phyloP scores from a whole-genome alignment of 345 rosid genomes.

The Iberis pinnata region DNA sequence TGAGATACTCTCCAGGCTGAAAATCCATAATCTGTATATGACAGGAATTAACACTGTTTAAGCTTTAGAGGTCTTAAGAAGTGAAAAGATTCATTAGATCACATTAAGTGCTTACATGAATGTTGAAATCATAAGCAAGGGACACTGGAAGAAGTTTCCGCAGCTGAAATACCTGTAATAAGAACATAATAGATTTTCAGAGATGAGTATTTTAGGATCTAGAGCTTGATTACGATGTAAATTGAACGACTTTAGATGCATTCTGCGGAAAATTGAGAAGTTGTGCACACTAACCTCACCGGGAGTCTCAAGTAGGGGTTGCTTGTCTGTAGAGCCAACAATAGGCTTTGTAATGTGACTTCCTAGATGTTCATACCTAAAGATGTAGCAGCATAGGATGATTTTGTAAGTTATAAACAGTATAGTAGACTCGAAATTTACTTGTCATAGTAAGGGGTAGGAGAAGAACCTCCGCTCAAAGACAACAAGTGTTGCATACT shows the following conservation, averaged over 20 bases:
- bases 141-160: conserved; percentile 78
- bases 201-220: neutral
- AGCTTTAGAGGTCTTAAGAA: conserved; percentile 12
- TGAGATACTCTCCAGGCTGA: conserved; percentile 87
- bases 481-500: conserved; percentile 59
- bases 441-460: neutral
- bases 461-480: conserved; percentile 58
- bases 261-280: conserved; percentile 4
- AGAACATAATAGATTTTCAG: neutral
- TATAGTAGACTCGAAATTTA: neutral
- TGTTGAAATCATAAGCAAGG: conserved; percentile 70
- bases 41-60: conserved; percentile 18
- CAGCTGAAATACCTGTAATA: conserved; percentile 66
- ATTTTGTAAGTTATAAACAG: neutral
- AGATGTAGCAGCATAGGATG: neutral
- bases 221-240: neutral
- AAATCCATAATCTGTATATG: conserved; percentile 80
- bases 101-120: conserved; percentile 55
- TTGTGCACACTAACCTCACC: conserved; percentile 53
- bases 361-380: conserved; percentile 53
- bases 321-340: conserved; percentile 70
- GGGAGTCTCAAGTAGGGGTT: conserved; percentile 86
- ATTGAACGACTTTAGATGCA: neutral
- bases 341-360: conserved; percentile 51
- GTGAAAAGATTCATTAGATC: conserved; percentile 10